Evolutionary conservation across 2,329 filamentous ascomycete species (phyloP), one percentile per base, ranked within the genome.

Genomic region (Hawksworthiomyces lignivorus): DNA sequence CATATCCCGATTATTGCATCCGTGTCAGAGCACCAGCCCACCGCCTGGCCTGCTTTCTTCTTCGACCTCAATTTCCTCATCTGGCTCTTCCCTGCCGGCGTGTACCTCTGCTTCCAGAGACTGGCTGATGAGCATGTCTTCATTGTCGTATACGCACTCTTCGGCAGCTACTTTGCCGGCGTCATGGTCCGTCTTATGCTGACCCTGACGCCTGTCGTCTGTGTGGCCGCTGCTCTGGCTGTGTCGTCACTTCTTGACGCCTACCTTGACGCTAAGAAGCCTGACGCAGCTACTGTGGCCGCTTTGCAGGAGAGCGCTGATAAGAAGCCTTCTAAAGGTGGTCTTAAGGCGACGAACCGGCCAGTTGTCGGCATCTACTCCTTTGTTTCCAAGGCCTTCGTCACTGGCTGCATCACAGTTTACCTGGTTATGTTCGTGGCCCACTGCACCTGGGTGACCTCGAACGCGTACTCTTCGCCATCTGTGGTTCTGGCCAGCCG

Each of bases 181-280:
- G 94, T 98, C 67, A 98, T 98, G 92, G 92, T 98, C 48, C 88
- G 92, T 67, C 72, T 98, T 56, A 98, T 98, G 92, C 77, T 98
- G 48, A 98, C 92, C 1, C 70, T 98, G 53, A 98, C 92, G 2
- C 92, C 92, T 2, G 83, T 98, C 51, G 92, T 98, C 38, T 98
- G 92, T 63, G 87, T 96, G 52, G 84, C 92, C 31, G 87, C 90
- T 41, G 92, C 90, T 33, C 79, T 98, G 56, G 87, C 87, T 14
- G 69, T 88, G 31, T 97, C 92, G 15, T 79, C 84, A 52, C 83
- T 98, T 41, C 72, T 98, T 38, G 90, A 97, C 62, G 85, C 80
- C 12, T 98, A 92, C 63, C 68, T 96, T 44, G 72, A 78, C 36
- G 65, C 75, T 44, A 73, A 79, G 48, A 75, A 77, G 11, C 86